Percentiles rank a stretch among this genome's conserved stretches.
Conservation (phyloP, 352 stramenopile genomes). For the Globisporangium viniferum region DNA sequence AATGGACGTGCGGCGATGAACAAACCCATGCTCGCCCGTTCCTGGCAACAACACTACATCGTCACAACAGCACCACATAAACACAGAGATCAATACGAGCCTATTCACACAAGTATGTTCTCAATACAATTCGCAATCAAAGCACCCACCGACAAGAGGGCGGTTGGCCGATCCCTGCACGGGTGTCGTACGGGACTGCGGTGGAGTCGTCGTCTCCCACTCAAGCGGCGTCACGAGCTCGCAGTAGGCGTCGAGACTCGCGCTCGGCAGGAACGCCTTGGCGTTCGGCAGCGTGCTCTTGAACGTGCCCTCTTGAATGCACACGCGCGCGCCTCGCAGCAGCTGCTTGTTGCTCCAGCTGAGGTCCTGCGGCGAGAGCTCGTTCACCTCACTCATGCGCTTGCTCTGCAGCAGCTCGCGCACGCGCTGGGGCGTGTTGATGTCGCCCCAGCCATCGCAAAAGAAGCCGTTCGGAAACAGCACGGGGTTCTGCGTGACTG, state of each 20-base stretch:
- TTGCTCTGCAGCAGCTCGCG: conserved; percentile 55
- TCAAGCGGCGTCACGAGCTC: conserved; percentile 68
- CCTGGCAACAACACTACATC: conserved; percentile 59
- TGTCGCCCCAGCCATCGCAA: conserved; percentile 74
- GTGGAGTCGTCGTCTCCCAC: conserved; percentile 25
- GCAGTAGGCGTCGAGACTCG: conserved; percentile 60
- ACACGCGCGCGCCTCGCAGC: conserved; percentile 32
- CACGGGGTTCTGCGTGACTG: conserved; percentile 66
- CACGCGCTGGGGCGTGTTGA: conserved; percentile 56
- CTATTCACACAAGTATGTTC: background rate
- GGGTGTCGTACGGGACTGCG: background rate
- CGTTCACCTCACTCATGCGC: conserved; percentile 55
- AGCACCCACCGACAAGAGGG: conserved; percentile 21
- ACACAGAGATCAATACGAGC: background rate
- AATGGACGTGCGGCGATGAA: conserved; percentile 64
- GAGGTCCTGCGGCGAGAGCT: conserved; percentile 27
- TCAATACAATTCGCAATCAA: background rate
- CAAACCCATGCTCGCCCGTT: conserved; percentile 72
- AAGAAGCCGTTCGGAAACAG: conserved; percentile 82
- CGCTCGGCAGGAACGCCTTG: conserved; percentile 43
- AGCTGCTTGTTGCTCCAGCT: conserved; percentile 27
- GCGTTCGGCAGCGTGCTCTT: conserved; percentile 58
- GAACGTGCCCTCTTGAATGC: conserved; percentile 52
- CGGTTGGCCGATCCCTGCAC: conserved; percentile 23
- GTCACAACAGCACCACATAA: background rate